These are phyloP conservation scores for Nyssa sinensis DNA, from an alignment of 148 eudicot genomes.

Conservation along the genomic window DNA sequence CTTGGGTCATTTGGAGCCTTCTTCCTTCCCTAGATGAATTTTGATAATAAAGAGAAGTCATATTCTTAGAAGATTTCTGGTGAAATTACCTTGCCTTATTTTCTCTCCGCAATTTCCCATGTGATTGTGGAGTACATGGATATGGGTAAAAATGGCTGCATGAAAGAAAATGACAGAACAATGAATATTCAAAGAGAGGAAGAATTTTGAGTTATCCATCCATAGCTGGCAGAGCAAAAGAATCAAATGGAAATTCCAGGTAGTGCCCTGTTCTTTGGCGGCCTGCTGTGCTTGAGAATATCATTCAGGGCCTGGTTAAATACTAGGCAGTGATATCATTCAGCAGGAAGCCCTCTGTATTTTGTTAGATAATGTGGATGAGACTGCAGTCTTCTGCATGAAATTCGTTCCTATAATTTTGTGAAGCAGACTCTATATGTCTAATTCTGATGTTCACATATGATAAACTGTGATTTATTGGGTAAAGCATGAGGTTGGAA, in stretches of 20 bases:
- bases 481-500: too few relatives aligned
- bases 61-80: not conserved
- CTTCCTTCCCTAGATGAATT: not conserved
- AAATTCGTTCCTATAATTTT: too few relatives aligned
- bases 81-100: too few relatives aligned
- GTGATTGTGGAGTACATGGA: not conserved
- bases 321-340: too few relatives aligned
- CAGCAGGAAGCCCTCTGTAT: too few relatives aligned
- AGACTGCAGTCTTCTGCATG: too few relatives aligned
- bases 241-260: not conserved
- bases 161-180: not conserved
- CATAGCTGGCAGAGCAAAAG: not conserved
- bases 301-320: not conserved
- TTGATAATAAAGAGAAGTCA: too few relatives aligned
- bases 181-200: too few relatives aligned
- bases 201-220: not conserved
- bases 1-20: not conserved
- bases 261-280: not conserved
- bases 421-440: too few relatives aligned
- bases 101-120: not conserved
- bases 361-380: not conserved
- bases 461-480: too few relatives aligned
- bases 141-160: not conserved
- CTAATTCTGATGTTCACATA: too few relatives aligned
- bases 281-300: not conserved